Percentiles rank a stretch among this genome's conserved stretches.
Conservation (phyloP, 305 asterid species). For the Fraxinus albicans region DNA sequence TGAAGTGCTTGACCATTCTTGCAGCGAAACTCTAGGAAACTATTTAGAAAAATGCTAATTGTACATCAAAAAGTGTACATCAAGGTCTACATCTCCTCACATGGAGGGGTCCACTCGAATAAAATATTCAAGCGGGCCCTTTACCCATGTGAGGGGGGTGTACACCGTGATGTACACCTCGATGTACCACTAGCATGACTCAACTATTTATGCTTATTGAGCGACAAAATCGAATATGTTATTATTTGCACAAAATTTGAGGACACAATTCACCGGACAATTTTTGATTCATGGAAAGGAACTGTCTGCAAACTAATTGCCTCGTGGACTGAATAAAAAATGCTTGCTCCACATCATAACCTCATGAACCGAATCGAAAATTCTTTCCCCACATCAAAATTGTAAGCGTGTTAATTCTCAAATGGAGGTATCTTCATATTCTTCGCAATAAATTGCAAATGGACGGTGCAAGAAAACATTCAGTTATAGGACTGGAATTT, state of each 20-base stretch:
- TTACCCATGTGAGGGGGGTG: no score
- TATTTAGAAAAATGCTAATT: no score
- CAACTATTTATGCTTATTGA: not conserved
- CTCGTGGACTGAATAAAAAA: not conserved
- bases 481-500: not conserved
- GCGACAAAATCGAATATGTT: not conserved
- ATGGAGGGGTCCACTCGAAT: no score
- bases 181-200: no score
- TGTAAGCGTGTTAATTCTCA: not conserved
- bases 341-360: not conserved
- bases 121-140: no score
- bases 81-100: no score
- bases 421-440: not conserved
- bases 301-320: not conserved
- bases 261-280: not conserved
- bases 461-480: not conserved
- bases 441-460: not conserved
- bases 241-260: not conserved
- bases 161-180: no score
- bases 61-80: no score
- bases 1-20: not conserved
- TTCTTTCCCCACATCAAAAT: not conserved
- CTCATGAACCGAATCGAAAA: not conserved
- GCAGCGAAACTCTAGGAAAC: not conserved
- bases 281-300: not conserved